Evolutionary conservation across 2,329 filamentous ascomycete genomes (phyloP).

Genomic region (Calonectria ilicicola): DNA sequence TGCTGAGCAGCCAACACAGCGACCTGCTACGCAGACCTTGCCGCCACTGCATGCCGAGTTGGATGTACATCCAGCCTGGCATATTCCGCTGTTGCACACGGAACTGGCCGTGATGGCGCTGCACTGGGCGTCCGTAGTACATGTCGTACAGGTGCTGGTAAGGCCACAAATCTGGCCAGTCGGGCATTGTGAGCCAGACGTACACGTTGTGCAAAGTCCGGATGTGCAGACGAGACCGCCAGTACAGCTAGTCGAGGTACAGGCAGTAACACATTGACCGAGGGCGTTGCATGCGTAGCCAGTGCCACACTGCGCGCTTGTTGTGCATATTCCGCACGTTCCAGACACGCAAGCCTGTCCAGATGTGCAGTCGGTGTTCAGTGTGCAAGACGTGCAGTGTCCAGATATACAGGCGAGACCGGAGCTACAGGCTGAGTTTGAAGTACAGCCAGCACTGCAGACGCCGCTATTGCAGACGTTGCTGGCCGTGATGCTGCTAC

Average conservation of each 20-base stretch:
- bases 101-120: background rate
- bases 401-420: conserved; percentile 17
- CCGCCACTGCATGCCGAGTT: conserved; percentile 6
- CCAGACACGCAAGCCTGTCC: conserved; percentile 19
- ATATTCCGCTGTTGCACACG: conserved; percentile 17
- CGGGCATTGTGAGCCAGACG: conserved; percentile 12
- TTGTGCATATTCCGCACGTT: conserved; percentile 10
- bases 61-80: conserved; percentile 11
- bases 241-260: conserved; percentile 10
- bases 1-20: conserved; percentile 8
- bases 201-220: conserved; percentile 20
- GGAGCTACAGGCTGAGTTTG: conserved; percentile 1
- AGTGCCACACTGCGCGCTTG: conserved; percentile 14
- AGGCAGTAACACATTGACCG: background rate
- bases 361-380: background rate
- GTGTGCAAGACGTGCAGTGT: conserved; percentile 6
- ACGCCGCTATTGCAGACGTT: conserved; percentile 22
- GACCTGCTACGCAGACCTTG: conserved; percentile 2
- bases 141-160: conserved; percentile 7
- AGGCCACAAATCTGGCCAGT: conserved; percentile 23
- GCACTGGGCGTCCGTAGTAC: conserved; percentile 12
- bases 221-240: conserved; percentile 9
- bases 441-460: background rate
- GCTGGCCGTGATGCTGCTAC: conserved; percentile 1
- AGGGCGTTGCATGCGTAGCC: conserved; percentile 6